Evolutionary conservation across 2,329 filamentous ascomycete species (phyloP).

Genomic region (Exserohilum rostratum): DNA sequence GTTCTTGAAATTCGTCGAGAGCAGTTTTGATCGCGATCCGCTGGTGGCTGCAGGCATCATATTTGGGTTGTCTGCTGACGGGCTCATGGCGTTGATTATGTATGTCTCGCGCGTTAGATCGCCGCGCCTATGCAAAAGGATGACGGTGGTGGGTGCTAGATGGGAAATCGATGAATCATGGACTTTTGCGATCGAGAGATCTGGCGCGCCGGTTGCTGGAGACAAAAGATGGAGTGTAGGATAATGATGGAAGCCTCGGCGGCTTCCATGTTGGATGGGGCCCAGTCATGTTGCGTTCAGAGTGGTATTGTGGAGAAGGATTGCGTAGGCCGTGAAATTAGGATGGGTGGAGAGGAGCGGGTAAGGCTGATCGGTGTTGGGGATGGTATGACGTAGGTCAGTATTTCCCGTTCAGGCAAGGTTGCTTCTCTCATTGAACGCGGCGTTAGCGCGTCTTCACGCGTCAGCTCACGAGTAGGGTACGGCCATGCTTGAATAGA

Average conservation of each 20-base stretch:
- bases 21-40: conserved; percentile 19
- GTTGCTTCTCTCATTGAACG: not conserved
- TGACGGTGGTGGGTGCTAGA: no score
- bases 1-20: conserved; percentile 22
- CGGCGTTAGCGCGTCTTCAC: no score
- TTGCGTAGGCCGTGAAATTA: conserved; percentile 12
- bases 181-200: conserved; percentile 1
- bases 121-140: not conserved
- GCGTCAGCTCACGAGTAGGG: no score
- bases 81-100: no score
- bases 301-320: conserved; percentile 4
- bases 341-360: not conserved
- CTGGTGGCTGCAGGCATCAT: conserved; percentile 13
- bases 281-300: not conserved
- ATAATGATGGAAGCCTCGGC: not conserved
- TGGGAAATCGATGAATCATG: conserved; percentile 11
- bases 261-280: not conserved
- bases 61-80: no score
- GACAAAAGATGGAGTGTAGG: not conserved
- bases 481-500: no score
- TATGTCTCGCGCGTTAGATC: not conserved
- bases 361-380: conserved; percentile 3
- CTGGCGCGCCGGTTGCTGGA: no score
- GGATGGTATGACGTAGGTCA: conserved; percentile 7
- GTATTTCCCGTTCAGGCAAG: conserved; percentile 3